A percentile compares a stretch with the other conserved stretches of the same genome.
These are phyloP conservation scores for Noccaea bulbosa DNA, from an alignment of 345 rosid genomes.

Conservation along the genomic window DNA sequence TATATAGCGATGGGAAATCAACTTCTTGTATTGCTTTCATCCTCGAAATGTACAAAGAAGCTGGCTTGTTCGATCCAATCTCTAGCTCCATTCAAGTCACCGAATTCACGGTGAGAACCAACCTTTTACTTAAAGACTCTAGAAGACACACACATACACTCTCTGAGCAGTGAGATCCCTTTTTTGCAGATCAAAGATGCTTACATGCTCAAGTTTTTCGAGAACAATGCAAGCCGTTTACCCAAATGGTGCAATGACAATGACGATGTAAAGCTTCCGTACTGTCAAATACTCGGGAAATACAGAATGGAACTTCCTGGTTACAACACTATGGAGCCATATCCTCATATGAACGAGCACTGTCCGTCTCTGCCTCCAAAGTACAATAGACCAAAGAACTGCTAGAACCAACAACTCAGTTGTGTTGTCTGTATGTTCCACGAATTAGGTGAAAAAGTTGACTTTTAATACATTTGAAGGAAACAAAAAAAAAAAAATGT, in stretches of 20 bases:
- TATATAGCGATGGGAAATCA: slow-evolving; percentile 90
- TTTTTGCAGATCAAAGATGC: slow-evolving; percentile 81
- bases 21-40: slow-evolving; percentile 89
- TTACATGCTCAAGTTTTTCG: slow-evolving; percentile 72
- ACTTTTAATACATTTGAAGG: neutral
- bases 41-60: slow-evolving; percentile 95
- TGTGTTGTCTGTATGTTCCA: slow-evolving; percentile 28
- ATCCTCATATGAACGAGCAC: slow-evolving; percentile 87
- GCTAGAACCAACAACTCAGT: slow-evolving; percentile 46
- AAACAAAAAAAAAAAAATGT: neutral
- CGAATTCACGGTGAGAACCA: slow-evolving; percentile 80
- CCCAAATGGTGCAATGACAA: slow-evolving; percentile 93
- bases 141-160: slow-evolving; percentile 23
- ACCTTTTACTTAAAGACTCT: slow-evolving; percentile 4
- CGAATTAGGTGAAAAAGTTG: neutral
- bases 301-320: slow-evolving; percentile 96
- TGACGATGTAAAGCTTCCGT: slow-evolving; percentile 76
- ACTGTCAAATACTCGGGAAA: slow-evolving; percentile 87
- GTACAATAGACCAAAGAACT: slow-evolving; percentile 65
- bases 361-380: slow-evolving; percentile 93
- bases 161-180: neutral
- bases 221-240: slow-evolving; percentile 76
- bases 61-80: slow-evolving; percentile 81
- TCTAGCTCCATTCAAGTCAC: slow-evolving; percentile 80
- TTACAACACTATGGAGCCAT: slow-evolving; percentile 81